These are phyloP conservation scores for Diaporthe caulivora DNA, from an alignment of 2,329 filamentous ascomycete species.

Conservation along the genomic window DNA sequence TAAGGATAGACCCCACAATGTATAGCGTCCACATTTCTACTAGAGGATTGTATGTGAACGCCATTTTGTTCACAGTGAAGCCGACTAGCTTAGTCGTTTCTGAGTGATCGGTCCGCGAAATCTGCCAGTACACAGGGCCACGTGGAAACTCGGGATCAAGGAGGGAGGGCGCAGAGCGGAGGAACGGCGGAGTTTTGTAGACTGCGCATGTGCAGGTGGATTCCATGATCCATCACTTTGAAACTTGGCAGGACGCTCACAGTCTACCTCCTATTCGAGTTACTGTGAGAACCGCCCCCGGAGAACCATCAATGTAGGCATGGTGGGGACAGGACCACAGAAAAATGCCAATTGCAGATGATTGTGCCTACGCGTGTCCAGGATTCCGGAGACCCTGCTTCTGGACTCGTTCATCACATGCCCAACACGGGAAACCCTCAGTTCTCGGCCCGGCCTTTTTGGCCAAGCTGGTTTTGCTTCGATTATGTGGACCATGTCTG, in stretches of 20 bases:
- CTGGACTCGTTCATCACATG: background rate
- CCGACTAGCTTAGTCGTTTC: background rate
- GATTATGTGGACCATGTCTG: background rate
- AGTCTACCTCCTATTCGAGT: conserved; percentile 11
- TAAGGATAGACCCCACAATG: conserved; percentile 47
- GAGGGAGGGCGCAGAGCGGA: background rate
- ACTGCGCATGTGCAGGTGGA: conserved; percentile 6
- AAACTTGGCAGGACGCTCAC: background rate
- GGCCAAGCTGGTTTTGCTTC: background rate
- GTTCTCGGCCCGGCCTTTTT: background rate
- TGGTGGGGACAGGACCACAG: background rate
- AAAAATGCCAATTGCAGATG: conserved; percentile 9
- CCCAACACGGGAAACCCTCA: background rate
- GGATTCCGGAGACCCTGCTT: background rate
- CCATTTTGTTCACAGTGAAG: conserved; percentile 14
- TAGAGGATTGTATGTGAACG: conserved; percentile 36
- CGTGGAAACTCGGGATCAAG: background rate
- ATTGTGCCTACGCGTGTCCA: background rate
- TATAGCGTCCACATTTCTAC: conserved; percentile 55
- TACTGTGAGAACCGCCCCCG: background rate
- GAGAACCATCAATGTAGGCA: background rate
- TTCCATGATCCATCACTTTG: conserved; percentile 8
- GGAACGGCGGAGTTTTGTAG: conserved; percentile 11
- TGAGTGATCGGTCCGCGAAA: background rate
- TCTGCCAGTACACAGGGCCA: background rate